Evolutionary conservation across 1,284 basidiomycete species (phyloP).

Genomic region (Fomitopsis palustris): DNA sequence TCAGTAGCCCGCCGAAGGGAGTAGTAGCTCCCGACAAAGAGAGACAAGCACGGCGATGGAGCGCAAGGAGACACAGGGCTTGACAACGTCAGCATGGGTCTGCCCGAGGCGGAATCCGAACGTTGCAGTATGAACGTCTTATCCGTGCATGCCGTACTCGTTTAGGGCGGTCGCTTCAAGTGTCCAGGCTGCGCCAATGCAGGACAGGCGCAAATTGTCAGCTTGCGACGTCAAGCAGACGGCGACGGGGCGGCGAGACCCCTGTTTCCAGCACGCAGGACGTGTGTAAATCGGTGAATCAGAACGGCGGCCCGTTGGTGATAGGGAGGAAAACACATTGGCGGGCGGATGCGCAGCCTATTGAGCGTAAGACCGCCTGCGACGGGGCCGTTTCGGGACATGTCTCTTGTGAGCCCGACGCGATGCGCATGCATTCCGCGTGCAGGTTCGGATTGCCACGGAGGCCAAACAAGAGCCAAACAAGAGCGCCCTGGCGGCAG

Average conservation of each 20-base stretch:
- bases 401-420: neutral
- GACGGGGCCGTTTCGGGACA: neutral
- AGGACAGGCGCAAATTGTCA: neutral
- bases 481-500: neutral
- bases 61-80: neutral
- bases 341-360: neutral
- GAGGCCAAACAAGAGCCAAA: neutral
- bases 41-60: neutral
- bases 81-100: neutral
- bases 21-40: neutral
- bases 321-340: neutral
- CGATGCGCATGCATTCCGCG: neutral
- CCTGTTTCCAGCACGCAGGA: slow-evolving; percentile 1
- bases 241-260: neutral
- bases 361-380: neutral
- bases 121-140: neutral
- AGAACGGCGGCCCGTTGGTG: neutral
- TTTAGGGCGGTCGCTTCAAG: neutral
- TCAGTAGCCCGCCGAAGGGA: neutral
- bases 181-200: neutral
- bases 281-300: neutral
- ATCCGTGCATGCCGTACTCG: slow-evolving; percentile 2
- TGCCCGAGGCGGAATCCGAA: neutral
- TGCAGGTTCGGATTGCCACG: neutral
- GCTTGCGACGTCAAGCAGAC: neutral